These are phyloP conservation scores for Rubroboletus pulcherrimus DNA, from an alignment of 768 basidiomycete species.

Conservation along the genomic window DNA sequence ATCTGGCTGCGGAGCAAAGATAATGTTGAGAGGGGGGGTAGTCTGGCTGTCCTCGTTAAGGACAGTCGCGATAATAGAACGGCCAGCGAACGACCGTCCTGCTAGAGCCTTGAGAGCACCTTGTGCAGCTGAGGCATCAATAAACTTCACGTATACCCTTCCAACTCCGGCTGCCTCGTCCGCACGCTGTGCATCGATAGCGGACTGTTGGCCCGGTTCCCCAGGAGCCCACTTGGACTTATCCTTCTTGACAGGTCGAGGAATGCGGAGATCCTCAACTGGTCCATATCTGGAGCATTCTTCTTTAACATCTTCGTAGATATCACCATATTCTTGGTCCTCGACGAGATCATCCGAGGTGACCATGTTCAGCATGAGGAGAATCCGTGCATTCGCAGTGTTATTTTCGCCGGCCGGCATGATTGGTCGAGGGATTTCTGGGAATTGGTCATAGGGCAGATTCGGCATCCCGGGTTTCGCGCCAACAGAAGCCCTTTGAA, in stretches of 20 bases:
- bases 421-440: conserved; percentile 82
- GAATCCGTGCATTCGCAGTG: conserved; percentile 66
- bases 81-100: conserved; percentile 81
- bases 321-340: conserved; percentile 90
- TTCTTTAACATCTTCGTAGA: conserved; percentile 91
- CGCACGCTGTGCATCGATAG: conserved; percentile 62
- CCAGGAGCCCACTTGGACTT: conserved; percentile 73
- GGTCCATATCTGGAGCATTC: conserved; percentile 79
- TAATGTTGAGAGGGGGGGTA: conserved; percentile 75
- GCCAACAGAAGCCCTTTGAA: conserved; percentile 94
- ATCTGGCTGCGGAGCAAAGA: conserved; percentile 82
- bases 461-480: conserved; percentile 69
- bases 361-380: conserved; percentile 99
- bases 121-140: conserved; percentile 54
- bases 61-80: conserved; percentile 83
- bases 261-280: conserved; percentile 85
- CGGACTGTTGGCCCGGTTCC: conserved; percentile 54
- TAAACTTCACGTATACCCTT: conserved; percentile 91
- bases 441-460: conserved; percentile 75
- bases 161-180: conserved; percentile 94
- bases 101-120: conserved; percentile 83
- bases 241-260: conserved; percentile 83
- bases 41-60: conserved; percentile 82
- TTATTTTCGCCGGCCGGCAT: conserved; percentile 77
- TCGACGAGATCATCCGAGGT: conserved; percentile 85